A percentile compares a stretch with the other conserved stretches of the same genome.
Conservation (phyloP, 1,139 yeast species). For the Geotrichum australiense region DNA sequence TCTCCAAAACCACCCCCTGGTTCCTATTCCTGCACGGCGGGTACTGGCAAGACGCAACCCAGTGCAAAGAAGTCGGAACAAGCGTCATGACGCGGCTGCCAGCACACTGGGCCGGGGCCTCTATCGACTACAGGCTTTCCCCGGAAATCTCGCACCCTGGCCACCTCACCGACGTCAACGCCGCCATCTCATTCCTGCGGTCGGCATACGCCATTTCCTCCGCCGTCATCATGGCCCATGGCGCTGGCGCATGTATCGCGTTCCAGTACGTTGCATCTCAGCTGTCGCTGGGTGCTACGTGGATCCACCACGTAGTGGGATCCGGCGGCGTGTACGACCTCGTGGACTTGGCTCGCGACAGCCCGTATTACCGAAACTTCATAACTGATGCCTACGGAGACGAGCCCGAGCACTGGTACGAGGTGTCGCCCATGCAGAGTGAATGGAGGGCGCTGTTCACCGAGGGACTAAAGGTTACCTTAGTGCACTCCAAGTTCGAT, state of each 20-base stretch:
- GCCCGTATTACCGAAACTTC: constrained; percentile 39
- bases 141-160: constrained; percentile 56
- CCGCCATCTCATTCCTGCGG: constrained; percentile 36
- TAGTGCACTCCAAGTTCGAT: constrained; percentile 22
- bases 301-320: constrained; percentile 28
- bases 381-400: constrained; percentile 41
- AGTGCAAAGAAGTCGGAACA: constrained; percentile 50
- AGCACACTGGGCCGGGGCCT: constrained; percentile 27
- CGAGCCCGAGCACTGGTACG: constrained; percentile 27
- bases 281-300: constrained; percentile 29
- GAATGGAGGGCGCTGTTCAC: constrained; percentile 20
- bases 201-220: constrained; percentile 29
- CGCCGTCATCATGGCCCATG: constrained; percentile 54
- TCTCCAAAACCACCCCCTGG: constrained; percentile 24
- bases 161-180: constrained; percentile 51
- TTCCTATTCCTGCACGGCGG: constrained; percentile 71
- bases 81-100: constrained; percentile 30
- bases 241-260: constrained; percentile 67
- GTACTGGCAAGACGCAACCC: constrained; percentile 68
- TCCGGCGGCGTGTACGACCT: constrained; percentile 48
- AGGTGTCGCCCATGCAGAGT: constrained; percentile 20
- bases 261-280: constrained; percentile 38
- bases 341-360: constrained; percentile 36
- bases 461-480: constrained; percentile 17
- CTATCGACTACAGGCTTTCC: constrained; percentile 62